phyloP scores from a whole-genome alignment of 176 grass and related monocot species.

The Metroxylon sagu region DNA sequence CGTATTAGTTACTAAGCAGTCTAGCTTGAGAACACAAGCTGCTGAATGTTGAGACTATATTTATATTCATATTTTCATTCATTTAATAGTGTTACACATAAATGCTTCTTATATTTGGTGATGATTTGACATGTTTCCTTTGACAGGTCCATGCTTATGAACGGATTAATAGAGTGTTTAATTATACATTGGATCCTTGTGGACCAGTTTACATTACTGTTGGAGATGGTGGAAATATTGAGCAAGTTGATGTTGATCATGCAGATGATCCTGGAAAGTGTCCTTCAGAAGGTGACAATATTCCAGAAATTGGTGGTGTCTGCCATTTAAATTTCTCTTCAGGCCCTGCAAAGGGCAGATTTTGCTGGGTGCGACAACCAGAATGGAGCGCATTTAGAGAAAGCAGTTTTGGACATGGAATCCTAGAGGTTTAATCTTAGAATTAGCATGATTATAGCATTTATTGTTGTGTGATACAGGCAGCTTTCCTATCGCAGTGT shows the following conservation, averaged over 20 bases:
- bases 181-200: slow-evolving; percentile 65
- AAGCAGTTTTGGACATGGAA: slow-evolving; percentile 92
- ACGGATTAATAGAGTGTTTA: slow-evolving; percentile 81
- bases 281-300: slow-evolving; percentile 45
- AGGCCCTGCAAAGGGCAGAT: slow-evolving; percentile 70
- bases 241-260: slow-evolving; percentile 60
- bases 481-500: no score
- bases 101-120: no score
- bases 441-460: no score
- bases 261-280: slow-evolving; percentile 75
- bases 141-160: slow-evolving; percentile 83
- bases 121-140: not conserved
- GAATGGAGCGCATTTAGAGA: slow-evolving; percentile 90
- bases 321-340: slow-evolving; percentile 81
- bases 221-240: slow-evolving; percentile 87
- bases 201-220: slow-evolving; percentile 72
- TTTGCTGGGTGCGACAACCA: slow-evolving; percentile 74
- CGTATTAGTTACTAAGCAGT: no score
- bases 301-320: slow-evolving; percentile 66
- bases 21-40: no score
- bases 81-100: no score
- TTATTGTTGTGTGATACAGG: no score
- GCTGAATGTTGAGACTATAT: no score
- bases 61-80: no score
- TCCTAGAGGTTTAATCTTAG: slow-evolving; percentile 46